Conservation (phyloP, 2,329 filamentous ascomycete genomes). For the Diaporthe citrichinensis region DNA sequence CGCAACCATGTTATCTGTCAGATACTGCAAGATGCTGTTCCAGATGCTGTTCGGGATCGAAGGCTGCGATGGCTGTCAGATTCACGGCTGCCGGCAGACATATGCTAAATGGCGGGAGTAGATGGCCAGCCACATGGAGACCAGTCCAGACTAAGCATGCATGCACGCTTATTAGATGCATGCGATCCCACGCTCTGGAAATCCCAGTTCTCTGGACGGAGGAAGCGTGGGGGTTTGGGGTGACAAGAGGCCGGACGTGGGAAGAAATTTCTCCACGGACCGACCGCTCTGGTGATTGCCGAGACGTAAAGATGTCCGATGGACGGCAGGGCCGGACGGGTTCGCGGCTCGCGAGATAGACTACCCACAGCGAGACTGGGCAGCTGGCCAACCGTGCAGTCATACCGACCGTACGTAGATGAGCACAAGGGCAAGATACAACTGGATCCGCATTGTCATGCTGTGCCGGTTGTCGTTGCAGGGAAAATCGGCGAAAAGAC, state of each 20-base stretch:
- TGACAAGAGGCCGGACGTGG: slow-evolving; percentile 24
- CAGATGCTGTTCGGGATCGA: neutral
- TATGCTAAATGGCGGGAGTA: neutral
- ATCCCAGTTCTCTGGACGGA: neutral
- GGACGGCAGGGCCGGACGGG: neutral
- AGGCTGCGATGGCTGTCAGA: neutral
- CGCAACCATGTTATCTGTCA: neutral
- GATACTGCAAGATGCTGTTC: neutral
- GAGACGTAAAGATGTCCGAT: neutral
- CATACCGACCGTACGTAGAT: no score
- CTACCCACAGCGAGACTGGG: neutral
- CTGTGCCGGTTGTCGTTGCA: neutral
- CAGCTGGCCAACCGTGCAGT: neutral
- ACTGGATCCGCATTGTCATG: neutral
- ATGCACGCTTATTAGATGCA: slow-evolving; percentile 17
- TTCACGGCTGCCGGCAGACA: neutral
- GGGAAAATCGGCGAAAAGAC: slow-evolving; percentile 29
- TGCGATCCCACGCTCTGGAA: slow-evolving; percentile 4
- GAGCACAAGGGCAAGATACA: neutral
- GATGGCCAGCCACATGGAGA: neutral
- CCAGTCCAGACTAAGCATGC: slow-evolving; percentile 9
- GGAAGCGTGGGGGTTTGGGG: slow-evolving; percentile 14
- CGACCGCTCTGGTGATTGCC: neutral
- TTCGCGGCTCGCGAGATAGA: slow-evolving; percentile 20
- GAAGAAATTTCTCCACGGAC: slow-evolving; percentile 32